Percentiles rank a stretch among this genome's conserved stretches.
phyloP scores from a whole-genome alignment of 2,329 filamentous ascomycete genomes.

The Talaromyces funiculosus region DNA sequence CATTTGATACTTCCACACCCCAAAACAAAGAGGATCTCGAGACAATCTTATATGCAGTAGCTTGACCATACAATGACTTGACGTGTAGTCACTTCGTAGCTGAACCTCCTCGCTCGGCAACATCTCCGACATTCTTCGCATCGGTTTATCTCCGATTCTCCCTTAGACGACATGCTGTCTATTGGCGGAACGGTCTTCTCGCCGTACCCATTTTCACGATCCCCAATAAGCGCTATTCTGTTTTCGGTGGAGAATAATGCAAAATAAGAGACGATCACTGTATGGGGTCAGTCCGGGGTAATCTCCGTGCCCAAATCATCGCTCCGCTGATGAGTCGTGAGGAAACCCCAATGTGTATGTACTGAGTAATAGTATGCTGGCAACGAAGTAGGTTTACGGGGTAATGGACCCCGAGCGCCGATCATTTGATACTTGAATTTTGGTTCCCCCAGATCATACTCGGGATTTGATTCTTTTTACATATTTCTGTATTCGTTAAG shows the following conservation, averaged over 20 bases:
- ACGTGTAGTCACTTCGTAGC: background rate
- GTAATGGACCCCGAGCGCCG: background rate
- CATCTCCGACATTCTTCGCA: background rate
- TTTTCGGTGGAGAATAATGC: background rate
- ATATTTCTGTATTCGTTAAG: background rate
- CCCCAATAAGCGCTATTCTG: background rate
- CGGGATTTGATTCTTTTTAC: too few species aligned
- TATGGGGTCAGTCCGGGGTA: background rate
- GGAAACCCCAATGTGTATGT: too few species aligned
- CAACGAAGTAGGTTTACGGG: background rate
- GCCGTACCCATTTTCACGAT: background rate
- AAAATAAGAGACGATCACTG: background rate
- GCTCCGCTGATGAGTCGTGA: background rate
- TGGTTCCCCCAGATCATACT: background rate
- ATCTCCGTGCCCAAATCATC: background rate
- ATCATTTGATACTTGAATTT: constrained; percentile 14
- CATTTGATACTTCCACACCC: background rate
- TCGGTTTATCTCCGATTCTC: background rate
- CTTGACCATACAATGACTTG: background rate
- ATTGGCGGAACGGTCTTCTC: background rate
- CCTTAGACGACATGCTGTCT: background rate
- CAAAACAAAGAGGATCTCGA: background rate
- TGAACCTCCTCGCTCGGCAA: background rate
- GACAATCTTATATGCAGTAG: background rate
- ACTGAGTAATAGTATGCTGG: background rate